A percentile compares a stretch with the other conserved stretches of the same genome.
Conservation (phyloP, 257 asterid genomes). For the Lycium ferocissimum region DNA sequence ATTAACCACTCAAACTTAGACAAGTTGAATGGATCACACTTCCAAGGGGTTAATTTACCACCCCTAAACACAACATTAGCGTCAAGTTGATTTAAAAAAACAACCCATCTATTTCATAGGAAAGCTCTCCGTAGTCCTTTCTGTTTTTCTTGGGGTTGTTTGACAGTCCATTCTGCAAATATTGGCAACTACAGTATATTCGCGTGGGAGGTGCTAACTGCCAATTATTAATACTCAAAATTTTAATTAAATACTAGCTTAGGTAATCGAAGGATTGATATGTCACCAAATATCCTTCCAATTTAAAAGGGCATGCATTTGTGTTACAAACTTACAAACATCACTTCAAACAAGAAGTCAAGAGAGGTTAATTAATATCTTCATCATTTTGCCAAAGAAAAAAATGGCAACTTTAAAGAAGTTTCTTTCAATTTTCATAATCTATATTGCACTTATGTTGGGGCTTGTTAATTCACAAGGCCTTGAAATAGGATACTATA, state of each 20-base stretch:
- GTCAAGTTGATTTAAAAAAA: no score
- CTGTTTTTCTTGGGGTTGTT: neutral
- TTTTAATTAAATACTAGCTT: neutral
- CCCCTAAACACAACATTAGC: no score
- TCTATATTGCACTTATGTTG: conserved; percentile 32
- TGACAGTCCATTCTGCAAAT: neutral
- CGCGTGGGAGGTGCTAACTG: neutral
- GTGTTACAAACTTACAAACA: neutral
- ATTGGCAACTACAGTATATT: neutral
- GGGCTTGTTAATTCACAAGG: conserved; percentile 43
- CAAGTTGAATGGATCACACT: no score
- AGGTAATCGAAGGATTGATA: neutral
- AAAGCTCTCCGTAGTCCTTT: no score
- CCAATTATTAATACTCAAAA: neutral
- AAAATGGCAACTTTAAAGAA: conserved; percentile 44
- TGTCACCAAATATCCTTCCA: conserved; percentile 1
- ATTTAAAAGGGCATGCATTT: neutral
- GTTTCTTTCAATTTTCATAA: conserved; percentile 33
- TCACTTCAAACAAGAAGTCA: neutral
- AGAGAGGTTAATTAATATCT: neutral
- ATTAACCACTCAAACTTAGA: no score
- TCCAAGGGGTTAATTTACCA: no score
- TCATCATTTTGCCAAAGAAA: neutral
- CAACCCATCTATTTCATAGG: no score
- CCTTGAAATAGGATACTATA: conserved; percentile 45